Conservation (phyloP, 495 filamentous ascomycete species). For the Xylaria palmicola region DNA sequence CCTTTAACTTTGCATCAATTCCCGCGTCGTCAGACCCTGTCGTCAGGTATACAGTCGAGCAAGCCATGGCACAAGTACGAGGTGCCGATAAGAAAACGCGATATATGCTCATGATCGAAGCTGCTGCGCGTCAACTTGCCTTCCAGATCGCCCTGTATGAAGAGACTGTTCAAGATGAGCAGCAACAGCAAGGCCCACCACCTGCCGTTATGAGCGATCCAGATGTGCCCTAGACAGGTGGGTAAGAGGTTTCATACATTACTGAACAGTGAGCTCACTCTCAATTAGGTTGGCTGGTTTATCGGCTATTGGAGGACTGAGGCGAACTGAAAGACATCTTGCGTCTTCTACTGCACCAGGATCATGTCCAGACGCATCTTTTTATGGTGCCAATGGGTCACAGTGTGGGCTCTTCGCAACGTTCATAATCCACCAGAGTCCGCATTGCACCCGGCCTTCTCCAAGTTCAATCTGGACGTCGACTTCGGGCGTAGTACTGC, state of each 20-base stretch:
- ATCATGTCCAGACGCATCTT: neutral
- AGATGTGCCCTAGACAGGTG: constrained; percentile 20
- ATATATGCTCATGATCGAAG: constrained; percentile 43
- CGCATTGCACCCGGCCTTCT: neutral
- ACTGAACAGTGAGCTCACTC: too few species aligned
- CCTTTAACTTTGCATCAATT: constrained; percentile 28
- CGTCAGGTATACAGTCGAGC: constrained; percentile 37
- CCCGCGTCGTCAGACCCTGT: constrained; percentile 36
- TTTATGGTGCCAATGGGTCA: neutral
- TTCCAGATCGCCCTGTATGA: constrained; percentile 44
- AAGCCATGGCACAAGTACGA: constrained; percentile 42
- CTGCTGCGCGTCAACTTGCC: constrained; percentile 43
- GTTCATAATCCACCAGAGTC: too few species aligned
- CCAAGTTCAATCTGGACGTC: neutral
- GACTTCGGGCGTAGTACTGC: neutral
- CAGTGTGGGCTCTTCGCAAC: neutral
- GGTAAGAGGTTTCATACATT: neutral
- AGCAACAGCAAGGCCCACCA: constrained; percentile 16
- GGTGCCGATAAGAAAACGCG: constrained; percentile 39
- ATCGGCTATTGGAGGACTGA: neutral
- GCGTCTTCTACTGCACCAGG: neutral
- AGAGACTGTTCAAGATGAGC: constrained; percentile 31
- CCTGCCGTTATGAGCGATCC: constrained; percentile 25
- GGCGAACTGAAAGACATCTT: neutral
- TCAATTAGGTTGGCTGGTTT: neutral